phyloP scores from a whole-genome alignment of 495 filamentous ascomycete genomes.

The Xylaria sp. region DNA sequence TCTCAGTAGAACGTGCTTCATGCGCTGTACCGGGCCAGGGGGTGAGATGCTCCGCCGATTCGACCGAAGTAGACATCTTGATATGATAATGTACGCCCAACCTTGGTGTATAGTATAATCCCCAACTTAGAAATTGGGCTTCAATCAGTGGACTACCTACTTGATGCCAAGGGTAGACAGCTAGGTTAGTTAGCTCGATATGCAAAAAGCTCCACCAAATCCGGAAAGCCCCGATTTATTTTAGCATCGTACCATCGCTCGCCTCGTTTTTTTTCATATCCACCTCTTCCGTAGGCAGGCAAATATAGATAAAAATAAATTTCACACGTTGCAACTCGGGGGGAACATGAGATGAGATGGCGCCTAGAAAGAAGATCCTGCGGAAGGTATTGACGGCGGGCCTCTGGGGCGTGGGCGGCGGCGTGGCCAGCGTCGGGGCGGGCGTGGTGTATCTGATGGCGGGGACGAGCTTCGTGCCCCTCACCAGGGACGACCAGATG shows the following conservation, averaged over 20 bases:
- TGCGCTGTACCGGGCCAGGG: background rate
- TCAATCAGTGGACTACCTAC: background rate
- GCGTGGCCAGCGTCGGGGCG: constrained; percentile 42
- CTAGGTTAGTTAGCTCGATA: background rate
- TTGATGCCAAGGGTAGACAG: background rate
- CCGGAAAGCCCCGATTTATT: constrained; percentile 10
- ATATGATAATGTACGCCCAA: background rate
- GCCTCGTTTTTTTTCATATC: too few relatives aligned
- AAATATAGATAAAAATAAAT: too few relatives aligned
- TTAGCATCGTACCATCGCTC: background rate
- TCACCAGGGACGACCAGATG: constrained; percentile 66
- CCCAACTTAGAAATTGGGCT: background rate
- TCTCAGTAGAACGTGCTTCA: background rate
- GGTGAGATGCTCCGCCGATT: background rate
- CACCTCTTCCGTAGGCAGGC: too few relatives aligned
- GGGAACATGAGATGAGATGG: background rate
- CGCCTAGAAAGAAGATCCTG: constrained; percentile 54
- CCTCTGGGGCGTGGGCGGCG: constrained; percentile 42
- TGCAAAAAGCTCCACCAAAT: background rate
- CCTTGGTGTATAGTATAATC: background rate
- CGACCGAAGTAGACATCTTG: background rate
- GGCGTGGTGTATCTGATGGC: constrained; percentile 36
- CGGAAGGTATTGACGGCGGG: constrained; percentile 48
- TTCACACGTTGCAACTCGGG: too few relatives aligned
- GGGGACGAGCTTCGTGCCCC: constrained; percentile 46